These are phyloP conservation scores for Manihot esculenta DNA, from an alignment of 441 rosid genomes.

Conservation along the genomic window DNA sequence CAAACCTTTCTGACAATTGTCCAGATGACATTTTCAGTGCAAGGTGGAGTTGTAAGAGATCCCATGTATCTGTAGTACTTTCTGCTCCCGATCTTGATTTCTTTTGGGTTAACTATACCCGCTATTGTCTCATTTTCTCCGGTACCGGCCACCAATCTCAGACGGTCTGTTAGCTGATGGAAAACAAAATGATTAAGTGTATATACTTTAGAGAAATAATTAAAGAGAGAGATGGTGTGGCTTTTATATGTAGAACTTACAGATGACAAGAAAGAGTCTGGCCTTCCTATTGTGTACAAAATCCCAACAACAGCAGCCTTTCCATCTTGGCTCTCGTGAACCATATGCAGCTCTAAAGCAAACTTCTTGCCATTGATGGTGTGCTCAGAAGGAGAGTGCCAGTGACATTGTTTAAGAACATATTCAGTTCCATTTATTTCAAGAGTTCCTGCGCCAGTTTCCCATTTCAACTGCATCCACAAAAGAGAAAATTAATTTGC, in stretches of 20 bases:
- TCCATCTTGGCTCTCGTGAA: constrained; percentile 58
- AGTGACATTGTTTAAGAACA: constrained; percentile 57
- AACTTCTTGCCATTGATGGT: constrained; percentile 60
- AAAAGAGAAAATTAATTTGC: not conserved
- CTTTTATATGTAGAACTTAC: constrained; percentile 32
- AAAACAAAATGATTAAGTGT: not conserved
- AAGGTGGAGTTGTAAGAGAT: constrained; percentile 85
- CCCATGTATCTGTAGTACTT: constrained; percentile 70
- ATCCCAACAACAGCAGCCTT: constrained; percentile 61
- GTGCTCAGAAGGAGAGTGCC: constrained; percentile 89
- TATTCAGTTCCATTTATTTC: constrained; percentile 50
- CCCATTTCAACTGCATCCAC: constrained; percentile 54
- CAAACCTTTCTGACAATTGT: constrained; percentile 57
- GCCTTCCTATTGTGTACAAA: constrained; percentile 57
- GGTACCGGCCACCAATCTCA: constrained; percentile 36
- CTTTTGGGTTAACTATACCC: constrained; percentile 46
- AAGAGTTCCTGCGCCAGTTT: constrained; percentile 53
- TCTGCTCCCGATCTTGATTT: constrained; percentile 42
- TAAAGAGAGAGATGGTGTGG: too few relatives aligned
- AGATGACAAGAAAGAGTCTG: constrained; percentile 56
- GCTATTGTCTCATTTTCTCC: constrained; percentile 28
- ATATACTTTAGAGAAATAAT: not conserved
- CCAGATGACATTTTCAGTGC: constrained; percentile 75
- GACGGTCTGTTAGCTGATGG: constrained; percentile 41
- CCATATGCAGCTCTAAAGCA: constrained; percentile 69